phyloP scores from a whole-genome alignment of 1,284 basidiomycete genomes.

The Sporisorium reilianum region DNA sequence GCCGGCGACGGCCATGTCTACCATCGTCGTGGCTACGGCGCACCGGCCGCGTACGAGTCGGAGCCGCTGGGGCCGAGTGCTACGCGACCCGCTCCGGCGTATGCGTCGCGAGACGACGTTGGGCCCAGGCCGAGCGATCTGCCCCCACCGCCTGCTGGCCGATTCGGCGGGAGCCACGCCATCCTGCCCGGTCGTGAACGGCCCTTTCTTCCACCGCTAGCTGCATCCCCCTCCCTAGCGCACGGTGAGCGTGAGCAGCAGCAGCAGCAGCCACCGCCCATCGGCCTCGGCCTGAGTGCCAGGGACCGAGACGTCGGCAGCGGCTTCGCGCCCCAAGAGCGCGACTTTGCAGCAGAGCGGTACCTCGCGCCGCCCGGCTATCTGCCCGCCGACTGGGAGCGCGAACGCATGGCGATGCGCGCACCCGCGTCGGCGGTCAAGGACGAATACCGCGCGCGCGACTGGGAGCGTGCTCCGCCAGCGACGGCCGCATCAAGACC shows the following conservation, averaged over 20 bases:
- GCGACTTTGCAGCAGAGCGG: too few relatives aligned
- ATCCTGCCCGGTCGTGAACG: conserved; percentile 4
- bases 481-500: too few relatives aligned
- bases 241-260: neutral
- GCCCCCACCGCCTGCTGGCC: neutral
- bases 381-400: neutral
- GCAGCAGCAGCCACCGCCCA: too few relatives aligned
- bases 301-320: too few relatives aligned
- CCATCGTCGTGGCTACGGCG: conserved; percentile 12
- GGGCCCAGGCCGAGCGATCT: conserved; percentile 1
- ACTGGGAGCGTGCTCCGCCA: neutral
- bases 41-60: neutral
- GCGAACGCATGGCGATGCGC: neutral
- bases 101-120: too few relatives aligned
- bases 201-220: conserved; percentile 24
- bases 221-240: conserved; percentile 3
- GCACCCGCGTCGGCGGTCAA: neutral
- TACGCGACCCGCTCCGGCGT: neutral
- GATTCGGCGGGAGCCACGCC: neutral
- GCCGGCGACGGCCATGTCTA: neutral
- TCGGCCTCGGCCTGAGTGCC: too few relatives aligned
- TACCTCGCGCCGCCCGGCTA: too few relatives aligned
- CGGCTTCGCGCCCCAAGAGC: too few relatives aligned
- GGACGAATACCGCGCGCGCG: neutral
- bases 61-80: neutral